Percentiles rank a stretch among this genome's conserved stretches.
Evolutionary conservation across 805 yeast genomes (phyloP).

Genomic region (Metschnikowia lunata): DNA sequence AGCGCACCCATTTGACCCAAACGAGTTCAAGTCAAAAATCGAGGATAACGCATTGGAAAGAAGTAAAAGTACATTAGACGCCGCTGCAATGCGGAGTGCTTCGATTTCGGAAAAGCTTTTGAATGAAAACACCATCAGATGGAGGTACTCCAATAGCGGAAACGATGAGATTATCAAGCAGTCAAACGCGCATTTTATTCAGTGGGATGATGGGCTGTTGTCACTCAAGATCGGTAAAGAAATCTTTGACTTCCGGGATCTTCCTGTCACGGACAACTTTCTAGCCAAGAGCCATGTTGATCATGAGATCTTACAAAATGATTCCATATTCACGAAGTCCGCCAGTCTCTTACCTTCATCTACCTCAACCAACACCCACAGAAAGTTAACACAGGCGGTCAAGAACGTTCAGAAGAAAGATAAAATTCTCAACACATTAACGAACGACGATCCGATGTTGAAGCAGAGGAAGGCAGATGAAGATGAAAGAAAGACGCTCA

Average conservation of each 20-base stretch:
- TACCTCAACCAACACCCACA: conserved; percentile 79
- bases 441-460: conserved; percentile 64
- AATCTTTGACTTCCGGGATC: conserved; percentile 69
- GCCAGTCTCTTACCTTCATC: conserved; percentile 86
- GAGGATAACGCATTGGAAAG: conserved; percentile 32
- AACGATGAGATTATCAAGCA: conserved; percentile 72
- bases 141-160: conserved; percentile 85
- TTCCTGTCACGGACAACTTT: conserved; percentile 65
- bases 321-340: conserved; percentile 57
- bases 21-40: conserved; percentile 51
- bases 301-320: conserved; percentile 66
- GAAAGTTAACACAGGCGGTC: conserved; percentile 69
- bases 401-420: conserved; percentile 45
- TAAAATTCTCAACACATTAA: conserved; percentile 48
- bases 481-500: conserved; percentile 52
- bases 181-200: conserved; percentile 82
- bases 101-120: conserved; percentile 56
- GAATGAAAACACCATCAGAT: conserved; percentile 83
- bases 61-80: conserved; percentile 25
- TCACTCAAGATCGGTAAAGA: conserved; percentile 87
- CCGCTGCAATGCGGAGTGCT: conserved; percentile 44
- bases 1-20: conserved; percentile 82
- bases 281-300: conserved; percentile 67
- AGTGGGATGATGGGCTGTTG: conserved; percentile 91
- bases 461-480: conserved; percentile 65